Evolutionary conservation across 805 yeast species (phyloP).

Genomic region (Scheffersomyces lignosus): DNA sequence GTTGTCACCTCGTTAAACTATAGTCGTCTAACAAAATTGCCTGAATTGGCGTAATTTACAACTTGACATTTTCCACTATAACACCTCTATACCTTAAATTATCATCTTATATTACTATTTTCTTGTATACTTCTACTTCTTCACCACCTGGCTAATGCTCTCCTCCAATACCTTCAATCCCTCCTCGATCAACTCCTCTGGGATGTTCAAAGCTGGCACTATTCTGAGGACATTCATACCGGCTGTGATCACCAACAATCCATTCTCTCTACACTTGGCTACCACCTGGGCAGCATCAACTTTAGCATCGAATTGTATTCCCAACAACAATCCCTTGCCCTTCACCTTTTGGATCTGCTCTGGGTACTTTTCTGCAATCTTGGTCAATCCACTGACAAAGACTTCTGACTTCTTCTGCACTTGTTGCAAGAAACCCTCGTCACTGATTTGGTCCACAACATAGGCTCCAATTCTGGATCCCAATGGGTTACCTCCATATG

Average conservation of each 20-base stretch:
- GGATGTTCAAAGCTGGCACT: constrained; percentile 89
- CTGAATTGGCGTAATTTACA: too few species aligned
- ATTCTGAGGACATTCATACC: constrained; percentile 89
- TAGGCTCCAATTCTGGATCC: constrained; percentile 80
- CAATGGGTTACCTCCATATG: constrained; percentile 96
- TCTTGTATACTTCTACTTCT: too few species aligned
- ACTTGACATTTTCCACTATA: too few species aligned
- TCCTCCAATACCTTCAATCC: constrained; percentile 72
- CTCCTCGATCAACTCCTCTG: constrained; percentile 60
- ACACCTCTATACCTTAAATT: too few species aligned
- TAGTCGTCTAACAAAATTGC: too few species aligned
- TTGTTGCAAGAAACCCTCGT: constrained; percentile 54
- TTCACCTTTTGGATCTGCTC: constrained; percentile 66
- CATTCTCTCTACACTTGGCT: constrained; percentile 69
- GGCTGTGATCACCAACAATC: constrained; percentile 84
- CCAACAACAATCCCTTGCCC: constrained; percentile 87
- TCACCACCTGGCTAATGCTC: neutral
- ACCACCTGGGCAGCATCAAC: constrained; percentile 67
- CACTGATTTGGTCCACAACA: constrained; percentile 68
- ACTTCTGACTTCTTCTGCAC: constrained; percentile 63
- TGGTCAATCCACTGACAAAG: constrained; percentile 50
- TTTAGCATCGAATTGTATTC: constrained; percentile 62
- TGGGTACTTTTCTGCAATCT: constrained; percentile 56
- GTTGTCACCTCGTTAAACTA: too few species aligned
- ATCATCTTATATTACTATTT: too few species aligned